Evolutionary conservation across 495 filamentous ascomycete genomes (phyloP).

Genomic region (Melanomma pulvis-pyrius): DNA sequence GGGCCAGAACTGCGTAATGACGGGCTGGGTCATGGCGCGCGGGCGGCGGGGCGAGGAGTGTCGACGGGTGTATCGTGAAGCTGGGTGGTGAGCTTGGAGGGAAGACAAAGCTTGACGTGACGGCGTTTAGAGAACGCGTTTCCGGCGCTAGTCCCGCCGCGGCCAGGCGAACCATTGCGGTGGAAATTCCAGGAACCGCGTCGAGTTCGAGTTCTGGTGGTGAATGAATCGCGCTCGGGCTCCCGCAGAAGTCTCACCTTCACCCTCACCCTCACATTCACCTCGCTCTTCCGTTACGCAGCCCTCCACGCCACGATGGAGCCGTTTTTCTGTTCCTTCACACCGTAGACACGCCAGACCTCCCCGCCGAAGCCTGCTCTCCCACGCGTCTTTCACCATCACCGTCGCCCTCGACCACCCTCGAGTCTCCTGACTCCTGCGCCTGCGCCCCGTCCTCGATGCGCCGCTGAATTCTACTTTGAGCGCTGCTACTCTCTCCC

Average conservation of each 20-base stretch:
- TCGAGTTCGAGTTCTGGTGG: too few species aligned
- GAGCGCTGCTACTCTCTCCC: not conserved
- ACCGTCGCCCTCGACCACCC: too few species aligned
- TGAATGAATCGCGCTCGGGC: not conserved
- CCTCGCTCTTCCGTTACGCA: not conserved
- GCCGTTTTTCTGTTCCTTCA: not conserved
- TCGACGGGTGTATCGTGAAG: not conserved
- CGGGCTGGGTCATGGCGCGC: conserved; percentile 20
- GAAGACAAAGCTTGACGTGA: not conserved
- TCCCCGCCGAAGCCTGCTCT: too few species aligned
- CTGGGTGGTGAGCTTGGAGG: not conserved
- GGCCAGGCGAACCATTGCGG: not conserved
- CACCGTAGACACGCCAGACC: not conserved
- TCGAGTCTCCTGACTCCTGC: too few species aligned
- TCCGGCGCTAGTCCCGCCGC: not conserved
- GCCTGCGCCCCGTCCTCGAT: too few species aligned
- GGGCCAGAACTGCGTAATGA: conserved; percentile 44
- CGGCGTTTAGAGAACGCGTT: not conserved
- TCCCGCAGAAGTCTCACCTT: not conserved
- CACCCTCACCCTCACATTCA: not conserved
- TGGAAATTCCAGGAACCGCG: not conserved
- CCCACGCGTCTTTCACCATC: too few species aligned
- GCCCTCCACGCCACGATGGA: not conserved
- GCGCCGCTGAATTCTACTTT: not conserved
- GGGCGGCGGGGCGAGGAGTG: not conserved